Conservation (phyloP, 805 yeast species). For the Yueomyces sinensis region DNA sequence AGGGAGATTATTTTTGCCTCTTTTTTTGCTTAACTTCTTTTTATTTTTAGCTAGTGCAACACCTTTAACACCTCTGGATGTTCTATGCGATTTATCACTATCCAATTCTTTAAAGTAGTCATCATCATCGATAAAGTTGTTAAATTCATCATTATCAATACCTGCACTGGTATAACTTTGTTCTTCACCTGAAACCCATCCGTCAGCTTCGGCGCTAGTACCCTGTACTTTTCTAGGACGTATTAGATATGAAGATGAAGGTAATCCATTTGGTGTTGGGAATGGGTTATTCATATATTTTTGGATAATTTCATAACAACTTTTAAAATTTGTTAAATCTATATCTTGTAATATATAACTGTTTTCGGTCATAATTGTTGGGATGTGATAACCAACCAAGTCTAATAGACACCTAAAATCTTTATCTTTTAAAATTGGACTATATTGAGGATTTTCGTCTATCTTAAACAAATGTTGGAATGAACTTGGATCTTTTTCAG, state of each 20-base stretch:
- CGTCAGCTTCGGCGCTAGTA: slow-evolving; percentile 7
- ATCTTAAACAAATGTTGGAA: not conserved
- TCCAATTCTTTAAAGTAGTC: slow-evolving; percentile 18
- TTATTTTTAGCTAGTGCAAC: slow-evolving; percentile 13
- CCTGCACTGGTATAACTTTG: slow-evolving; percentile 12
- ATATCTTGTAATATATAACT: slow-evolving; percentile 11
- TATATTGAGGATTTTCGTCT: slow-evolving; percentile 1
- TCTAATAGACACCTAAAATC: slow-evolving; percentile 18
- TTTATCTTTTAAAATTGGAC: slow-evolving; percentile 10
- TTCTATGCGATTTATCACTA: slow-evolving; percentile 1
- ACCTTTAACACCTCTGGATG: slow-evolving; percentile 10
- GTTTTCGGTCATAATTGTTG: slow-evolving; percentile 6
- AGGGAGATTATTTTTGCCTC: slow-evolving; percentile 5
- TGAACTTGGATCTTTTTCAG: not conserved
- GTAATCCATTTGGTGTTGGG: slow-evolving; percentile 16
- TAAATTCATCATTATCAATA: slow-evolving; percentile 5
- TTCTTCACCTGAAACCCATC: slow-evolving; percentile 10
- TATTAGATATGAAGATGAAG: slow-evolving; percentile 17
- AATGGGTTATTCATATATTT: slow-evolving; percentile 16
- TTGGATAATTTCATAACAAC: slow-evolving; percentile 5
- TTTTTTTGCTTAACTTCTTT: slow-evolving; percentile 2
- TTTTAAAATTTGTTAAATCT: slow-evolving; percentile 6
- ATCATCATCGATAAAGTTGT: slow-evolving; percentile 8
- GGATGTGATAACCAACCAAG: slow-evolving; percentile 14
- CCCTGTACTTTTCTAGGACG: slow-evolving; percentile 5